A percentile compares a stretch with the other conserved stretches of the same genome.
These are phyloP conservation scores for Lactarius evosmus DNA, from an alignment of 768 basidiomycete species.

Conservation along the genomic window DNA sequence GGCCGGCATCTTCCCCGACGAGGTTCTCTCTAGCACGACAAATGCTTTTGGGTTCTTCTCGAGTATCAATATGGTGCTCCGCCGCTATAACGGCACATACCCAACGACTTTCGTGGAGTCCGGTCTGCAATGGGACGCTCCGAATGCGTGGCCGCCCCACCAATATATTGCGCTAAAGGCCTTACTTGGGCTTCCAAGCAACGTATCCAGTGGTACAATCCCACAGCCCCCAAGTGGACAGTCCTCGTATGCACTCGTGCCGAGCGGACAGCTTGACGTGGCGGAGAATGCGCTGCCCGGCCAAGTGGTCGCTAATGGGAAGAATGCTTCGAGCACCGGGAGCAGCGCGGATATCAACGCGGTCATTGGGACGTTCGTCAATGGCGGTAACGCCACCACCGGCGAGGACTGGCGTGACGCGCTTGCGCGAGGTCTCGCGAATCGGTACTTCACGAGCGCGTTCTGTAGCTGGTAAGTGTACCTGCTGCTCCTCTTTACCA, in stretches of 20 bases:
- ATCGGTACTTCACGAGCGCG: slow-evolving; percentile 77
- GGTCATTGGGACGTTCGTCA: slow-evolving; percentile 52
- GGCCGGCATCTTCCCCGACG: slow-evolving; percentile 79
- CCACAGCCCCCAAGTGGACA: slow-evolving; percentile 49
- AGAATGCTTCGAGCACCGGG: slow-evolving; percentile 52
- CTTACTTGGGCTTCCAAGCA: slow-evolving; percentile 67
- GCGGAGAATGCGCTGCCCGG: slow-evolving; percentile 65
- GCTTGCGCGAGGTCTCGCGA: slow-evolving; percentile 71
- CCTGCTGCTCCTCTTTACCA: neutral
- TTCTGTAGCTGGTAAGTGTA: slow-evolving; percentile 81
- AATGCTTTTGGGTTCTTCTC: slow-evolving; percentile 74
- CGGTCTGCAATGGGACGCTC: slow-evolving; percentile 85
- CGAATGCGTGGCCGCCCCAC: slow-evolving; percentile 88
- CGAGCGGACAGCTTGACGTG: slow-evolving; percentile 77
- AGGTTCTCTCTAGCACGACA: slow-evolving; percentile 52
- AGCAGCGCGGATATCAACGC: slow-evolving; percentile 59
- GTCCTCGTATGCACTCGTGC: slow-evolving; percentile 67
- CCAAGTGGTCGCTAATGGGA: slow-evolving; percentile 50
- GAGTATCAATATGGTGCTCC: slow-evolving; percentile 71
- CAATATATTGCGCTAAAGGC: slow-evolving; percentile 80
- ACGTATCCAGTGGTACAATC: slow-evolving; percentile 58
- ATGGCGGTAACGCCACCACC: slow-evolving; percentile 59
- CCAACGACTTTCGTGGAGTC: slow-evolving; percentile 76
- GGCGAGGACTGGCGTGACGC: slow-evolving; percentile 65
- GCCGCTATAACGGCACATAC: slow-evolving; percentile 84